Percentiles rank a stretch among this genome's conserved stretches.
phyloP scores from a whole-genome alignment of 202 grass and related monocot genomes.

The Miscanthus sacchariflorus region DNA sequence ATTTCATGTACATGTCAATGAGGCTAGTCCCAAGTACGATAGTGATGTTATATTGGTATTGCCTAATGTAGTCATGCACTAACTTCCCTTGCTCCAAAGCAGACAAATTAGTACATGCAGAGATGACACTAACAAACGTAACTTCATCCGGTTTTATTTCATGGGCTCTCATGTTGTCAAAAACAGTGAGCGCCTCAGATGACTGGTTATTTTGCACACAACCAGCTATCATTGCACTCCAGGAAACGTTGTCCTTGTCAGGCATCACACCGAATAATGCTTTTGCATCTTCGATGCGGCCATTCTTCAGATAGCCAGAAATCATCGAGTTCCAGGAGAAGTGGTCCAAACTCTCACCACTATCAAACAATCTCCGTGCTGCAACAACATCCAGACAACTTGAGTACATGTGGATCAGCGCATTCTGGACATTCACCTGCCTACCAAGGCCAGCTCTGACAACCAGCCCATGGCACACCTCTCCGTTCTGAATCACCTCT shows the following conservation, averaged over 20 bases:
- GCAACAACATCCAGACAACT: slow-evolving; percentile 61
- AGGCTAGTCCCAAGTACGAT: slow-evolving; percentile 77
- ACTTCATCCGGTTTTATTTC: slow-evolving; percentile 70
- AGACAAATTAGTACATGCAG: slow-evolving; percentile 70
- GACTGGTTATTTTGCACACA: slow-evolving; percentile 78
- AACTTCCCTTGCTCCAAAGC: slow-evolving; percentile 78
- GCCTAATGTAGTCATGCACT: slow-evolving; percentile 73
- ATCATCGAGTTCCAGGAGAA: slow-evolving; percentile 95
- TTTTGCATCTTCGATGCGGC: slow-evolving; percentile 62
- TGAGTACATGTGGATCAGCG: slow-evolving; percentile 90
- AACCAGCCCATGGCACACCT: slow-evolving; percentile 68
- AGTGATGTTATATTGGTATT: slow-evolving; percentile 55
- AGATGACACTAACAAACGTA: slow-evolving; percentile 79
- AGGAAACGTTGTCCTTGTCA: slow-evolving; percentile 74
- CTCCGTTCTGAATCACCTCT: slow-evolving; percentile 54
- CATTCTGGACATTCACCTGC: slow-evolving; percentile 75
- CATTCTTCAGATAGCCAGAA: slow-evolving; percentile 74
- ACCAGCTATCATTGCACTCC: slow-evolving; percentile 82
- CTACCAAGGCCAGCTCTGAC: slow-evolving; percentile 60
- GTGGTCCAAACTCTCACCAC: slow-evolving; percentile 58
- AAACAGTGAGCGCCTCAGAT: slow-evolving; percentile 64
- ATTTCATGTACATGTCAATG: slow-evolving; percentile 99
- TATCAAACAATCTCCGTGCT: slow-evolving; percentile 69
- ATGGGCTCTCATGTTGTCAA: slow-evolving; percentile 66
- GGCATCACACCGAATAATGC: slow-evolving; percentile 68